Base-by-base conservation (phyloP, 1,284 basidiomycete species). In the Cryptococcus sp. region DNA sequence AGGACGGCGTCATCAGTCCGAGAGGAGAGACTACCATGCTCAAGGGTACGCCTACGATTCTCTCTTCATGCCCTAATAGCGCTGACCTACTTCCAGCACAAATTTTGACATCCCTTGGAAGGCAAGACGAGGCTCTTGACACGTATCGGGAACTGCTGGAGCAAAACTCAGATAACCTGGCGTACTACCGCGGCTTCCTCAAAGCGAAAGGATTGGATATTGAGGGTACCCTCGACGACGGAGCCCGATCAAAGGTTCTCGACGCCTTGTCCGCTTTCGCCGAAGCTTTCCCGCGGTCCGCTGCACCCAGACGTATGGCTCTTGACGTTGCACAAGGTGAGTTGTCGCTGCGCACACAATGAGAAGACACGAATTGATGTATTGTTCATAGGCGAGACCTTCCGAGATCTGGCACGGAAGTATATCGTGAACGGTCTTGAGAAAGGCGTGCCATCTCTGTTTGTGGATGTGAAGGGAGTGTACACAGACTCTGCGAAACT, bases 361-460 rank as follows among this genome's bases (percentile, higher is more conserved):
- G 11, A 10, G 22, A 20, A 23, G 4, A 20, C 47, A 27, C 8
- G 3, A 48, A 17, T 23, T 17, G n/a, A 31, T 25, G 7, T 20
- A 15, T 5, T 65, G 61, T 38, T 62, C 62, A 35, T 71, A 83
- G 87, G 84, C 15, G 82, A 85, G 13, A 79, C 80, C 17, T 98
- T 99, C 81, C 83, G 81, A 52, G 76, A 82, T 23, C 83, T 89
- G 19, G 86, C 85, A 2, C 82, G 83, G 53, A 80, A 83, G 2
- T 98, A 99, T 77, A 78, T 98, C 51, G 76, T 84, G 19, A 80
- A 82, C 3, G 89, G 86, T 8, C 80, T 99, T 16, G 84, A 84
- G 56, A 92, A 91, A 68, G 95, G 94, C 60, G 84, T 99, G 31
- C 96, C 96, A 2, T 97, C 93, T 3, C 82, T 99, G 7, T 99